Evolutionary conservation across 2,329 filamentous ascomycete species (phyloP).

Genomic region (Drechmeria coniospora): DNA sequence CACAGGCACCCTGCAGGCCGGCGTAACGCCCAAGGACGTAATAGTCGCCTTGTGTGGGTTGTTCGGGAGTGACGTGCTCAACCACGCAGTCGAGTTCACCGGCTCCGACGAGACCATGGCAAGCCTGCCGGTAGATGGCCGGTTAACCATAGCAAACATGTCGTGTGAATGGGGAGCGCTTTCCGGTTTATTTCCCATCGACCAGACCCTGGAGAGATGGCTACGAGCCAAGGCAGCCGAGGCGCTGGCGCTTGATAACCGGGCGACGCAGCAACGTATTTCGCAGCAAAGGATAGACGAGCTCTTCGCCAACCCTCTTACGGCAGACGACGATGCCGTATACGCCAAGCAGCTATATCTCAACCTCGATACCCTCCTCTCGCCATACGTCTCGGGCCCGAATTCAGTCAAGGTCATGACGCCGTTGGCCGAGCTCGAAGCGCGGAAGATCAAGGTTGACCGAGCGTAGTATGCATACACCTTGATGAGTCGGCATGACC

Average conservation of each 20-base stretch:
- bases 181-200: slow-evolving; percentile 55
- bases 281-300: slow-evolving; percentile 59
- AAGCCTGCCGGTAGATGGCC: slow-evolving; percentile 55
- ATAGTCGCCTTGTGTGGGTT: slow-evolving; percentile 79
- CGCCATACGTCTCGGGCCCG: slow-evolving; percentile 72
- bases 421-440: slow-evolving; percentile 57
- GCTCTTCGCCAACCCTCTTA: slow-evolving; percentile 49
- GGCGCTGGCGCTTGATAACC: slow-evolving; percentile 40
- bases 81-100: slow-evolving; percentile 79
- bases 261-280: slow-evolving; percentile 41
- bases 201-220: slow-evolving; percentile 57
- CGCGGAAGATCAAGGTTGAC: slow-evolving; percentile 61
- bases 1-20: slow-evolving; percentile 56
- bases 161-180: slow-evolving; percentile 68
- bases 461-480: too few relatives aligned
- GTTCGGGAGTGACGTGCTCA: slow-evolving; percentile 79
- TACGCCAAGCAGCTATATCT: slow-evolving; percentile 78
- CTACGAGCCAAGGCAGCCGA: slow-evolving; percentile 60
- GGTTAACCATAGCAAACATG: slow-evolving; percentile 68
- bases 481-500: too few relatives aligned
- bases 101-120: slow-evolving; percentile 64
- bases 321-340: slow-evolving; percentile 58
- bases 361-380: slow-evolving; percentile 67
- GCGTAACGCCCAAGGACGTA: slow-evolving; percentile 86
- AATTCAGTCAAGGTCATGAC: slow-evolving; percentile 84